A percentile compares a stretch with the other conserved stretches of the same genome.
phyloP scores from a whole-genome alignment of 2,329 filamentous ascomycete species.

The Coleophoma crateriformis region DNA sequence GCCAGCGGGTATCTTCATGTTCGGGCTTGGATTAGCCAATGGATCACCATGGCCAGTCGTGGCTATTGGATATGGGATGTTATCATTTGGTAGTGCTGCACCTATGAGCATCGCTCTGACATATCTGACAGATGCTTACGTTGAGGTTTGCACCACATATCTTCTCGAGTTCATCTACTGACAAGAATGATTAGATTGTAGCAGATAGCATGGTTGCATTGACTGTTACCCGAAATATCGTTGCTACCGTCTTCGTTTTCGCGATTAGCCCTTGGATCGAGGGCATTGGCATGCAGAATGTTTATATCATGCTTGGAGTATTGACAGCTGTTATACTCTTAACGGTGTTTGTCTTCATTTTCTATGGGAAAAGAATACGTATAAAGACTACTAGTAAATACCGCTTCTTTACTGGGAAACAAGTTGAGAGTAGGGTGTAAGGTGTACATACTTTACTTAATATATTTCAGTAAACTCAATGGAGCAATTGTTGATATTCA shows the following conservation, averaged over 20 bases:
- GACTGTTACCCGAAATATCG: constrained; percentile 36
- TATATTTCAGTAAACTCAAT: no score
- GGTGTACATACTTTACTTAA: no score
- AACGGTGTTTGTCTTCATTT: constrained; percentile 21
- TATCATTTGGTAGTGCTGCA: constrained; percentile 29
- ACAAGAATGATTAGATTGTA: constrained; percentile 30
- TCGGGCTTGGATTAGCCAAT: constrained; percentile 28
- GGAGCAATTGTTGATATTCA: no score
- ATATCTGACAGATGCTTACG: constrained; percentile 32
- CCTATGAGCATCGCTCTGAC: constrained; percentile 30
- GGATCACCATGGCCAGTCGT: constrained; percentile 21
- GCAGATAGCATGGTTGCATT: constrained; percentile 39
- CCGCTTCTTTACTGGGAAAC: no score
- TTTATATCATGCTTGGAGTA: constrained; percentile 33
- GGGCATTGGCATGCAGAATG: constrained; percentile 27
- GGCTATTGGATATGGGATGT: constrained; percentile 31
- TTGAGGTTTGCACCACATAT: constrained; percentile 22
- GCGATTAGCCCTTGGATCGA: constrained; percentile 32
- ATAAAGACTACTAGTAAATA: constrained; percentile 18
- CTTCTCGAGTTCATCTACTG: background rate
- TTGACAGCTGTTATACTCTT: constrained; percentile 27
- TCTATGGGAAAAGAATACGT: constrained; percentile 28
- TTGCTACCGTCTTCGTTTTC: constrained; percentile 39
- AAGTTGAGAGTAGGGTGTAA: no score
- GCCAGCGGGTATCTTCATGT: constrained; percentile 31